Evolutionary conservation across 441 rosid species (phyloP).

Genomic region (Pelargonium cotyledonis): DNA sequence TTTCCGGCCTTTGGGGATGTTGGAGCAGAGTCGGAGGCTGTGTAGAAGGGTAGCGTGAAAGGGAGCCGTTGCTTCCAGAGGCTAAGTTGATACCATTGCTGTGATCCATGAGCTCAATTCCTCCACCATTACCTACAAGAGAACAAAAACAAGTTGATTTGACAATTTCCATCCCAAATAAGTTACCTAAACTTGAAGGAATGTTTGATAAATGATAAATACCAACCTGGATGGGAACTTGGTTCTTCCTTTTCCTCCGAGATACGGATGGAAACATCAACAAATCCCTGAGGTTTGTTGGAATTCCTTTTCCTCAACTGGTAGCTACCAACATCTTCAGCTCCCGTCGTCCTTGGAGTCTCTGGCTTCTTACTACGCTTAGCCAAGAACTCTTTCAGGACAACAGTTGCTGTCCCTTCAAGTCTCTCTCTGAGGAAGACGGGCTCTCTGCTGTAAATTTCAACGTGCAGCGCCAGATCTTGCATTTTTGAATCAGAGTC

Average conservation of each 20-base stretch:
- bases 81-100: slow-evolving; percentile 17
- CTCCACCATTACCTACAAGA: slow-evolving; percentile 55
- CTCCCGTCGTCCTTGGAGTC: slow-evolving; percentile 23
- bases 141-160: slow-evolving; percentile 2
- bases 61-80: too few relatives aligned
- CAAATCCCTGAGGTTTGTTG: slow-evolving; percentile 62
- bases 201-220: background rate
- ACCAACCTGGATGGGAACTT: slow-evolving; percentile 36
- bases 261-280: slow-evolving; percentile 59
- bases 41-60: background rate
- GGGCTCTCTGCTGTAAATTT: slow-evolving; percentile 82
- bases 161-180: background rate
- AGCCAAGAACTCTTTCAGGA: slow-evolving; percentile 54
- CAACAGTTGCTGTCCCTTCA: slow-evolving; percentile 63
- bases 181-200: too few relatives aligned
- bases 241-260: slow-evolving; percentile 47
- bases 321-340: slow-evolving; percentile 66
- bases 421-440: slow-evolving; percentile 76
- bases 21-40: slow-evolving; percentile 29
- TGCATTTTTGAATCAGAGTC: slow-evolving; percentile 33
- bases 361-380: slow-evolving; percentile 39
- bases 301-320: slow-evolving; percentile 66
- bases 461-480: slow-evolving; percentile 48
- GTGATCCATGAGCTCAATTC: slow-evolving; percentile 35
- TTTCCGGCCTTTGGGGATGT: slow-evolving; percentile 19